Evolutionary conservation across 805 yeast genomes (phyloP).

Genomic region (Monosporozyma aerobia): DNA sequence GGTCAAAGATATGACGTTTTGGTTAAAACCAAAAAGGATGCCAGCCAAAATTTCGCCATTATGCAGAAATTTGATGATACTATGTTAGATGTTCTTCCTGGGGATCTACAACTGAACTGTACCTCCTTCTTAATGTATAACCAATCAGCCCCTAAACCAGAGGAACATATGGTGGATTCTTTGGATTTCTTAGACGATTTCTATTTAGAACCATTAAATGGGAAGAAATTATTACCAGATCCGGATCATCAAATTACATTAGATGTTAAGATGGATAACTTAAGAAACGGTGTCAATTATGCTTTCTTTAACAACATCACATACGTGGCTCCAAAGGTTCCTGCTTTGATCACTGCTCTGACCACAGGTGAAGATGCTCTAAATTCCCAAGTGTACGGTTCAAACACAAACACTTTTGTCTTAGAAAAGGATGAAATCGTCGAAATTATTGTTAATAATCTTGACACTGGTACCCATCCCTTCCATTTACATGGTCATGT

Average conservation of each 20-base stretch:
- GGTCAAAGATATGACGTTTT: slow-evolving; percentile 89
- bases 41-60: slow-evolving; percentile 67
- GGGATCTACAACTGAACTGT: slow-evolving; percentile 54
- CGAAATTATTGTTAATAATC: slow-evolving; percentile 76
- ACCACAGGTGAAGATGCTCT: slow-evolving; percentile 55
- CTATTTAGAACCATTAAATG: slow-evolving; percentile 54
- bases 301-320: slow-evolving; percentile 93
- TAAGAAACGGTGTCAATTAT: slow-evolving; percentile 80
- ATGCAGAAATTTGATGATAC: slow-evolving; percentile 71
- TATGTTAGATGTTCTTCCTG: slow-evolving; percentile 73
- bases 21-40: slow-evolving; percentile 57
- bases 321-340: slow-evolving; percentile 74
- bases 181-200: slow-evolving; percentile 66
- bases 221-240: slow-evolving; percentile 47
- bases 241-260: slow-evolving; percentile 64
- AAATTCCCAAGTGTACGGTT: slow-evolving; percentile 54
- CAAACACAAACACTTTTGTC: slow-evolving; percentile 69
- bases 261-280: slow-evolving; percentile 74
- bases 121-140: slow-evolving; percentile 67
- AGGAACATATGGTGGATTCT: slow-evolving; percentile 37
- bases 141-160: slow-evolving; percentile 33
- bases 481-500: slow-evolving; percentile 90
- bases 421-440: slow-evolving; percentile 47
- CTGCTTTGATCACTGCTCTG: slow-evolving; percentile 71
- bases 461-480: slow-evolving; percentile 90